Evolutionary conservation across 495 filamentous ascomycete species (phyloP), one percentile per base, ranked within the genome.

Genomic region (Aspergillus asperescens): DNA sequence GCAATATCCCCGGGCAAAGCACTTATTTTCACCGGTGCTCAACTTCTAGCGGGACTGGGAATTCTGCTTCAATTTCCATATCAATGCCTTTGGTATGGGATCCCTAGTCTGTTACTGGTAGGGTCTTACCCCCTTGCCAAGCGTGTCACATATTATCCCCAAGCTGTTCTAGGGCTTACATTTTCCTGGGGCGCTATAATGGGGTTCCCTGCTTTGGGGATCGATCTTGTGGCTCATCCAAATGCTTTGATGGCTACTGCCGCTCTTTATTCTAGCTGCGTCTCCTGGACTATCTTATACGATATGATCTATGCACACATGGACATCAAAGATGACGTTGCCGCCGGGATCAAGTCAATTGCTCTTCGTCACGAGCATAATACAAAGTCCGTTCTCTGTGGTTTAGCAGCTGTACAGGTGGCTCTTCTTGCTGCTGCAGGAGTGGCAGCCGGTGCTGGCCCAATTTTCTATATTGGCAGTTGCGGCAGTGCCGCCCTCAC

Each of bases 241-340:
- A 65, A 80, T 22, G 83, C 89, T 13, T 65, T 88, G 54, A 70
- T 77, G 34, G 81, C 87, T 0, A 87, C 90, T 8, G 82, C 76
- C 3, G 78, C 83, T 23, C 72, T 98, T 35, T 97, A 97, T 67
- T 72, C 80, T 13, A 92, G 87, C 55, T 95, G 92, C 62, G 75
- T 95, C 22, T 83, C 90, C 1, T 98, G 93, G 93, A 96, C 93
- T 8, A 81, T 97, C 35, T 65, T 96, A 50, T 98, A 98, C 62
- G 93, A 98, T 70, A 96, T 95, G 85, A 95, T 98, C 16, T 98
- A 98, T 70, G 93, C 94, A 27, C 91, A 96, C 70, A 96, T 96
- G 86, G 93, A 98, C 57, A 91, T 98, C 65, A 87, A 86, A 62
- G 93, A 98, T 59, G 93, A 98, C 64, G 81, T 82, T 27, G 87